Evolutionary conservation across 1,284 basidiomycete genomes (phyloP).

Genomic region (Vanrija pseudolonga): DNA sequence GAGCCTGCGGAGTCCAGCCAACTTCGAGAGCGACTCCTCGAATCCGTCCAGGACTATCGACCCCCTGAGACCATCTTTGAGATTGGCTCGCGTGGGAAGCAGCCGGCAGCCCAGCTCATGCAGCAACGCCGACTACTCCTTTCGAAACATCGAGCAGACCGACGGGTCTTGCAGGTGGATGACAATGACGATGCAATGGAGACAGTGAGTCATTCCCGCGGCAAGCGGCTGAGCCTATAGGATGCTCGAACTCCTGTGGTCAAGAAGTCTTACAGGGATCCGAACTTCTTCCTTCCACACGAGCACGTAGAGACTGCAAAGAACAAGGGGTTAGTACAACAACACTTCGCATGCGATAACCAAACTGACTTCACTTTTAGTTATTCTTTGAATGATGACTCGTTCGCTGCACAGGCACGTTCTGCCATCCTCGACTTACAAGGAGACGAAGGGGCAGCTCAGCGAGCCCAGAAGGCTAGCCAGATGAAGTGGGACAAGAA

Average conservation of each 20-base stretch:
- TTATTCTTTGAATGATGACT: not conserved
- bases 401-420: conserved; percentile 59
- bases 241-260: not conserved
- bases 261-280: conserved; percentile 62
- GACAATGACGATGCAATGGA: not conserved
- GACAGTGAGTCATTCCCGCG: conserved; percentile 12
- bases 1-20: not conserved
- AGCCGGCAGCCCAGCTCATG: conserved; percentile 73
- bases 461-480: conserved; percentile 63
- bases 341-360: not conserved
- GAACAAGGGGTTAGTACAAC: conserved; percentile 73
- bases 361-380: not conserved
- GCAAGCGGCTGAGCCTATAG: too few species aligned
- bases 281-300: conserved; percentile 87
- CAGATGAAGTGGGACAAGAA: conserved; percentile 87
- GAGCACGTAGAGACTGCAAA: conserved; percentile 78
- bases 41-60: conserved; percentile 73
- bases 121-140: conserved; percentile 62
- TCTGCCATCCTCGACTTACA: conserved; percentile 77
- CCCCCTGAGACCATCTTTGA: conserved; percentile 92
- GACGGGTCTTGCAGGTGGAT: too few species aligned
- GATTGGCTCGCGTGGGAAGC: conserved; percentile 69
- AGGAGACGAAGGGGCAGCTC: conserved; percentile 68
- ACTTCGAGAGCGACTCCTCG: conserved; percentile 54
- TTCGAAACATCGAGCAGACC: too few species aligned